These are phyloP conservation scores for Cinnamomum micranthum DNA, from an alignment of 164 flowering plant genomes.

Conservation along the genomic window DNA sequence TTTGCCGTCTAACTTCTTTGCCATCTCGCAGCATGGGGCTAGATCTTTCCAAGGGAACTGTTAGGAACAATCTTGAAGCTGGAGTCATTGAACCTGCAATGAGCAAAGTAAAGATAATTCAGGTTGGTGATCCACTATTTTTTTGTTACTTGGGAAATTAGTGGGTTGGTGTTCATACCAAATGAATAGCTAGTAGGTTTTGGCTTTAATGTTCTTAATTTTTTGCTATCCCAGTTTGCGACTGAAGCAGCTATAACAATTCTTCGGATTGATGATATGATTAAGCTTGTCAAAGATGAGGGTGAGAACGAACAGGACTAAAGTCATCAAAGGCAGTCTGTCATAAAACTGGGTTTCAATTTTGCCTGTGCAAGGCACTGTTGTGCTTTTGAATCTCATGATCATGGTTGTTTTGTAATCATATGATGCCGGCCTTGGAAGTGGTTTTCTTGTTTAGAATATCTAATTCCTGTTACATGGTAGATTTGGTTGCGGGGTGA, in stretches of 20 bases:
- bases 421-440: no score
- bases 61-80: conserved; percentile 90
- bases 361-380: neutral
- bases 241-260: conserved; percentile 99
- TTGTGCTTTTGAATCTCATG: no score
- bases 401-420: no score
- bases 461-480: no score
- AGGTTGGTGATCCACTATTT: conserved; percentile 35
- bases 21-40: conserved; percentile 79
- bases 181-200: no score
- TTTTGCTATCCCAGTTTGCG: conserved; percentile 60
- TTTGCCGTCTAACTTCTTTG: neutral
- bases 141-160: no score
- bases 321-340: neutral
- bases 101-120: conserved; percentile 99
- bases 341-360: neutral
- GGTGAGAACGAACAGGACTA: conserved; percentile 31
- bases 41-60: conserved; percentile 68
- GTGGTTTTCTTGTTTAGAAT: no score
- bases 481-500: no score
- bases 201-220: neutral
- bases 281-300: conserved; percentile 87
- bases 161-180: no score
- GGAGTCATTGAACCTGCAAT: conserved; percentile 99
- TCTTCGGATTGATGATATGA: conserved; percentile 97